These are phyloP conservation scores for Cadophora luteo-olivacea DNA, from an alignment of 2,329 filamentous ascomycete genomes.

Conservation along the genomic window DNA sequence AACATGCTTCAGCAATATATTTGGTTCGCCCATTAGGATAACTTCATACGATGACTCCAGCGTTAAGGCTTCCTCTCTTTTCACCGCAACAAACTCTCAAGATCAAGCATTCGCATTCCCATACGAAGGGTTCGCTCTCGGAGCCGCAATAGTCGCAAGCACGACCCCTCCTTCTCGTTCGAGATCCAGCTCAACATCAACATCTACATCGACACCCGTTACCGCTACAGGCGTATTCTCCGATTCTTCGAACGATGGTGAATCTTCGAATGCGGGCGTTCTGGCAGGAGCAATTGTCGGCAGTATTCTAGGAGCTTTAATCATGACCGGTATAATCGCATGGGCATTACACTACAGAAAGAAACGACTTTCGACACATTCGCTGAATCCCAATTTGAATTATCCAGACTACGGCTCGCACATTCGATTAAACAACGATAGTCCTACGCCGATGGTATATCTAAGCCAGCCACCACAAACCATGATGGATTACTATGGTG, in stretches of 20 bases:
- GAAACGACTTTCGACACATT: slow-evolving; percentile 18
- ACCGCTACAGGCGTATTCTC: slow-evolving; percentile 9
- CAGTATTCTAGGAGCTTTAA: slow-evolving; percentile 9
- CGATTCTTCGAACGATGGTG: neutral
- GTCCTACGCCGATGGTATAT: slow-evolving; percentile 27
- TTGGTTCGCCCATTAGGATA: slow-evolving; percentile 23
- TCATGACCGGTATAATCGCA: slow-evolving; percentile 5
- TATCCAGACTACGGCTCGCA: slow-evolving; percentile 25
- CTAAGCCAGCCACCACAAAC: slow-evolving; percentile 14
- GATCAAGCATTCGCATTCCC: slow-evolving; percentile 30
- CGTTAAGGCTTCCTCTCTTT: slow-evolving; percentile 27
- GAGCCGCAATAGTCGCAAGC: slow-evolving; percentile 25
- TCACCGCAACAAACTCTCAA: slow-evolving; percentile 22
- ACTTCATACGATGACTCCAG: slow-evolving; percentile 27
- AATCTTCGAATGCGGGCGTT: neutral
- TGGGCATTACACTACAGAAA: slow-evolving; percentile 20
- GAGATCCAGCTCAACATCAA: slow-evolving; percentile 3
- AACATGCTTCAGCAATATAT: slow-evolving; percentile 31
- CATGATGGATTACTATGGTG: slow-evolving; percentile 3
- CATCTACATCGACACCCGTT: slow-evolving; percentile 1
- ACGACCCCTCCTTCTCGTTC: slow-evolving; percentile 5
- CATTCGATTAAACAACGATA: slow-evolving; percentile 19
- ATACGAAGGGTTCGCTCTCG: slow-evolving; percentile 29
- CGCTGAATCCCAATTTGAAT: neutral
- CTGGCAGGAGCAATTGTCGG: slow-evolving; percentile 25